Evolutionary conservation across 257 asterid species (phyloP).

Genomic region (Henckelia pumila): DNA sequence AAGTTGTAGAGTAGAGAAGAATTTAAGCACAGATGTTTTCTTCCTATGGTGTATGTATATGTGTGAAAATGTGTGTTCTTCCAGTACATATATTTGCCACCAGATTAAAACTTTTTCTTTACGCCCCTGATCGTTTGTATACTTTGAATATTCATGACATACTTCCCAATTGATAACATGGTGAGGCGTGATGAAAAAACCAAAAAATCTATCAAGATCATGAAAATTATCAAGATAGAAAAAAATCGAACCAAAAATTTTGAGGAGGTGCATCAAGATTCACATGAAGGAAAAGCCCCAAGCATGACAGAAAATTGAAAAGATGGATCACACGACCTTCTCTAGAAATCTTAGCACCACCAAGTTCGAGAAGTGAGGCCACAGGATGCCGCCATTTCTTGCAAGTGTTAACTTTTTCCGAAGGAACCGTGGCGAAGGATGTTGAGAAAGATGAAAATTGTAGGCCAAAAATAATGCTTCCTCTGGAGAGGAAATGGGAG

Average conservation of each 20-base stretch:
- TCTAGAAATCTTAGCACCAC: slow-evolving; percentile 54
- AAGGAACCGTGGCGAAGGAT: slow-evolving; percentile 28
- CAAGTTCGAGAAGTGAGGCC: slow-evolving; percentile 51
- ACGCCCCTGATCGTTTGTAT: no score
- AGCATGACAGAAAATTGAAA: not conserved
- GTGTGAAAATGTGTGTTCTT: no score
- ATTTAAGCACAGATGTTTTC: no score
- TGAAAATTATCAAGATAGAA: no score
- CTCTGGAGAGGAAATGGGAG: slow-evolving; percentile 33
- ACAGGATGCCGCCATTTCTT: slow-evolving; percentile 40
- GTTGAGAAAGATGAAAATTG: slow-evolving; percentile 36
- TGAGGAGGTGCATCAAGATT: not conserved
- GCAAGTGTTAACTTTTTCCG: slow-evolving; percentile 20
- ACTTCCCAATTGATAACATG: no score
- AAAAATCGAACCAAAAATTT: not conserved
- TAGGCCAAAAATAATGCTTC: slow-evolving; percentile 30
- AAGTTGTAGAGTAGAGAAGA: no score
- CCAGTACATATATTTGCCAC: no score
- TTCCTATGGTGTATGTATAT: no score
- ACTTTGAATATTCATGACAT: no score
- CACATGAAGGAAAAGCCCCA: not conserved
- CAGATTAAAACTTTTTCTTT: no score
- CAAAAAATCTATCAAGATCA: no score
- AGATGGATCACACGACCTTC: slow-evolving; percentile 29
- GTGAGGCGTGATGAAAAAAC: no score